Conservation (phyloP, 164 flowering plant species). For the Macadamia integrifolia region DNA sequence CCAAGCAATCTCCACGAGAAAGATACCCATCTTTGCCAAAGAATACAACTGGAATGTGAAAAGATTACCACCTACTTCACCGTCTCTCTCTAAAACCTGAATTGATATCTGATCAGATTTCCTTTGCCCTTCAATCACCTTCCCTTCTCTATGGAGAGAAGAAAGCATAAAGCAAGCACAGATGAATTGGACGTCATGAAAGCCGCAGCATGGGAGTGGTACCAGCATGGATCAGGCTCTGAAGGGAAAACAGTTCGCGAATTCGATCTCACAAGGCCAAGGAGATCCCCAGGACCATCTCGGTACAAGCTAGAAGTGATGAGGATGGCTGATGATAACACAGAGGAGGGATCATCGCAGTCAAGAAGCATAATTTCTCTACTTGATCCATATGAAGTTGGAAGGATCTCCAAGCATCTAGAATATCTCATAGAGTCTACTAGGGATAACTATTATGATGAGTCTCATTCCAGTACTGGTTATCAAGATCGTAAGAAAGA, state of each 20-base stretch:
- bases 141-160: conserved; percentile 18
- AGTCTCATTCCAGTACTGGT: neutral
- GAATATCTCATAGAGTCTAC: conserved; percentile 26
- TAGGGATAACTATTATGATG: neutral
- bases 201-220: conserved; percentile 85
- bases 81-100: neutral
- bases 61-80: neutral
- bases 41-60: neutral
- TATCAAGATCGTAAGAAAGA: neutral
- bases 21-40: neutral
- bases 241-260: conserved; percentile 30
- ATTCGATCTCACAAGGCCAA: conserved; percentile 18
- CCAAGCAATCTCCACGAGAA: neutral
- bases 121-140: too few species aligned
- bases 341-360: neutral
- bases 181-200: conserved; percentile 36
- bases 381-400: conserved; percentile 47
- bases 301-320: conserved; percentile 50
- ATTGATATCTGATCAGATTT: neutral
- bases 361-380: conserved; percentile 19
- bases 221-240: conserved; percentile 46
- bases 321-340: neutral
- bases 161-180: conserved; percentile 3
- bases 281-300: conserved; percentile 25
- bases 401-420: conserved; percentile 38